Evolutionary conservation across 148 eudicot genomes (phyloP), one percentile per base, ranked within the genome.

Genomic region (Spergularia marina): DNA sequence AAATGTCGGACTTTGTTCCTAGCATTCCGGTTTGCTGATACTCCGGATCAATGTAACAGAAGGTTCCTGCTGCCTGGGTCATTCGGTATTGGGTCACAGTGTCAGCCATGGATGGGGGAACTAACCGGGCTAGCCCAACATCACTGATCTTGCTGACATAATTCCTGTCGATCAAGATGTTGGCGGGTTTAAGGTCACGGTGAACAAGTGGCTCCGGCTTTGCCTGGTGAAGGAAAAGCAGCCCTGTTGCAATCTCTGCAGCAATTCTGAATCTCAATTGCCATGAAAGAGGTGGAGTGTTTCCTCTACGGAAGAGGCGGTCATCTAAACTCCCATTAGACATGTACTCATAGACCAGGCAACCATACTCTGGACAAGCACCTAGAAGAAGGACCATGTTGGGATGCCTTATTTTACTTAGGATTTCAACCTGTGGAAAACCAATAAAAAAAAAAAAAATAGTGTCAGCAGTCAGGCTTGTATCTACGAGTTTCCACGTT

Each of bases 21-120:
- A 91, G 83, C 96, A 84, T 86, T 14, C 96, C 96, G 0, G 91
- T 87, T 70, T 89, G 96, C 53, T 91, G 96, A 79, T 91, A 91
- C 77, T 91, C 96, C 0, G 96, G 96, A 63, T 91, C 96, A 47
- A 91, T 91, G 75, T 89, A 91, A 74, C 92, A 89, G 51, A 91
- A 83, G 0, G 96, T 91, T 20, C 96, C 96, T 0, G 92, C 96
- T 4, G 96, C 77, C 65, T 86, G 85, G 8, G 96, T 91, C 89
- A 91, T 89, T 30, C 87, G 79, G 20, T 83, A 89, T 62, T 87
- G 92, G 23, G 92, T 89, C 10, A 89, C 92, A 18, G 70, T 82
- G 49, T 91, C 84, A 0, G 84, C 83, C 1, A 87, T 25, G 0
- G 86, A 75, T 13, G 92, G 90, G 64, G 96, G 96, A 40, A 91